Percentiles rank a stretch among this genome's conserved stretches.
Conservation (phyloP, 2,329 filamentous ascomycete species). For the Davidsoniella eucalypti region DNA sequence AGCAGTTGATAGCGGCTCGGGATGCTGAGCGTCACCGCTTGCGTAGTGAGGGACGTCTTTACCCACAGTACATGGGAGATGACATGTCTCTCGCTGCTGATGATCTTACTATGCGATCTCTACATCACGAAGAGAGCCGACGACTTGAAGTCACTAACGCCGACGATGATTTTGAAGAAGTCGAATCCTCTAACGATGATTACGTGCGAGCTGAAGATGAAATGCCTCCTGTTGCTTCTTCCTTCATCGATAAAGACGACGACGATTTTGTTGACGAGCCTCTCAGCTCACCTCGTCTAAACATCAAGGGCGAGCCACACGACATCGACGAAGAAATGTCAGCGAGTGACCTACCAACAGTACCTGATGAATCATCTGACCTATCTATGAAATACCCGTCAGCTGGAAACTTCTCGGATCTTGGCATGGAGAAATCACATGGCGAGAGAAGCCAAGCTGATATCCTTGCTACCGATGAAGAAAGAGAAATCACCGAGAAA, state of each 20-base stretch:
- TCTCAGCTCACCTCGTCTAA: slow-evolving; percentile 49
- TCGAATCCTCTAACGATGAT: slow-evolving; percentile 45
- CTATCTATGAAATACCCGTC: slow-evolving; percentile 5
- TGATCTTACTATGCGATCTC: slow-evolving; percentile 41
- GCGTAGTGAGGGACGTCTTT: slow-evolving; percentile 58
- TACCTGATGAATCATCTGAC: slow-evolving; percentile 4
- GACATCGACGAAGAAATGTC: slow-evolving; percentile 33
- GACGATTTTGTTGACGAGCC: slow-evolving; percentile 68
- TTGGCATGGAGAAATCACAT: neutral
- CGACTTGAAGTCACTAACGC: slow-evolving; percentile 67
- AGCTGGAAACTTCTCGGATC: slow-evolving; percentile 7
- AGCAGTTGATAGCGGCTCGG: slow-evolving; percentile 65
- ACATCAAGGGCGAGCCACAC: slow-evolving; percentile 29
- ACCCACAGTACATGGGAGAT: slow-evolving; percentile 22
- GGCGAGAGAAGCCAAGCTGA: neutral
- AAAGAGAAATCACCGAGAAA: slow-evolving; percentile 6
- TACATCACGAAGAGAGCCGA: slow-evolving; percentile 39
- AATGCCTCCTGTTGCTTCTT: slow-evolving; percentile 49
- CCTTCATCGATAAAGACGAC: slow-evolving; percentile 48
- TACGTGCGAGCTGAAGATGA: slow-evolving; percentile 67
- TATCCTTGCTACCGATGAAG: neutral
- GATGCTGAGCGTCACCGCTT: slow-evolving; percentile 70
- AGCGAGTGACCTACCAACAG: slow-evolving; percentile 14
- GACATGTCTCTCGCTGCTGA: slow-evolving; percentile 31
- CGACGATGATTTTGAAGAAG: slow-evolving; percentile 88